Conservation (phyloP, 108 stramenopile genomes). For the Fistulifera solaris region DNA sequence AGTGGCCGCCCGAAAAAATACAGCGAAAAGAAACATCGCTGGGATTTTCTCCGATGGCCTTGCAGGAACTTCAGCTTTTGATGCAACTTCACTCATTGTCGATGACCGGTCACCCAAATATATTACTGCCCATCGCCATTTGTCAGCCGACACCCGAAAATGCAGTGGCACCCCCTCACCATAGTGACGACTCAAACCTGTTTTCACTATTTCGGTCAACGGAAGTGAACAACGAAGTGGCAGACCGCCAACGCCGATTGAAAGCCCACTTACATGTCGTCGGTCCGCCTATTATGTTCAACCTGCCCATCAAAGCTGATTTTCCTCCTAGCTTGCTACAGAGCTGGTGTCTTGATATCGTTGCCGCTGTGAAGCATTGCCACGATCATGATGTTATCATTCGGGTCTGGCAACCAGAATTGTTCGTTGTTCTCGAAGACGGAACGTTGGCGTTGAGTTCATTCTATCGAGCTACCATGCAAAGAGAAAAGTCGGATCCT, state of each 20-base stretch:
- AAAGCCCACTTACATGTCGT: conserved; percentile 25
- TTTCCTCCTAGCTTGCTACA: conserved; percentile 61
- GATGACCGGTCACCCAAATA: conserved; percentile 77
- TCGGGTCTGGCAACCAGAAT: conserved; percentile 59
- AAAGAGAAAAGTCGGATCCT: conserved; percentile 37
- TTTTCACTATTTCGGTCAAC: conserved; percentile 55
- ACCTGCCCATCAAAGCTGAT: too few relatives aligned
- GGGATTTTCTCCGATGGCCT: conserved; percentile 64
- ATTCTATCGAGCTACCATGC: conserved; percentile 58
- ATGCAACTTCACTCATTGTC: conserved; percentile 58
- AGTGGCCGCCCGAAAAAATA: conserved; percentile 82
- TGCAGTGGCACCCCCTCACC: conserved; percentile 2
- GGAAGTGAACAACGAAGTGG: conserved; percentile 31
- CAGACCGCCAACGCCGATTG: conserved; percentile 16
- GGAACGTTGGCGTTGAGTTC: conserved; percentile 66
- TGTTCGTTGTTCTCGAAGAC: conserved; percentile 69
- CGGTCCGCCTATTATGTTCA: conserved; percentile 53
- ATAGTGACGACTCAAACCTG: conserved; percentile 45
- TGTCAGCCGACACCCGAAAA: conserved; percentile 36
- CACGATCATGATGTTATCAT: conserved; percentile 69
- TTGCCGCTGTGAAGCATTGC: conserved; percentile 71
- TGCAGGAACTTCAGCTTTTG: conserved; percentile 81
- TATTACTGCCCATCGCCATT: conserved; percentile 71
- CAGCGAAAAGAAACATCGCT: conserved; percentile 40
- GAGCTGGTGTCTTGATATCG: conserved; percentile 67